Conservation (phyloP, 768 basidiomycete genomes). For the Lactarius evosmus region DNA sequence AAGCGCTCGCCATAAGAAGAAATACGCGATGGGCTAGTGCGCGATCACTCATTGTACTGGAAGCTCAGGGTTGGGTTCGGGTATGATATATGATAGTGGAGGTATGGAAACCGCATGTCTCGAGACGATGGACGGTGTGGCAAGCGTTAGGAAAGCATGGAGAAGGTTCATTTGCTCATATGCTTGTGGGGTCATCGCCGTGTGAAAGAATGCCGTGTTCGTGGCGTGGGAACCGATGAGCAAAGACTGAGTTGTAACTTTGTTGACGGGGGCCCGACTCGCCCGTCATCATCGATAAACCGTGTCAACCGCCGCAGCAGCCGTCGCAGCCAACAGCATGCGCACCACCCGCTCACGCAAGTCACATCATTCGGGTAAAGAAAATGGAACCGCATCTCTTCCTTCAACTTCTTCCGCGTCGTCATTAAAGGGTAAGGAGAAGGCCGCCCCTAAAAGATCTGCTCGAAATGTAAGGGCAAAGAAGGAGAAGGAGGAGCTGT, state of each 20-base stretch:
- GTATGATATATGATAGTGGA: background rate
- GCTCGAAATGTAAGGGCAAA: slow-evolving; percentile 23
- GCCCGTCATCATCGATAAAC: slow-evolving; percentile 11
- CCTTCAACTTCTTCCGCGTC: background rate
- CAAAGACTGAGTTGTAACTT: slow-evolving; percentile 14
- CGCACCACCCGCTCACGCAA: slow-evolving; percentile 25
- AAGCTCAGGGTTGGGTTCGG: background rate
- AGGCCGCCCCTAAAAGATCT: slow-evolving; percentile 15
- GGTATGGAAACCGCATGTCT: background rate
- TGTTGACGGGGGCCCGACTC: background rate
- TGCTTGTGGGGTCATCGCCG: background rate
- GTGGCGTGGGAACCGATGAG: slow-evolving; percentile 18
- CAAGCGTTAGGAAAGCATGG: background rate
- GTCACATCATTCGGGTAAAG: slow-evolving; percentile 12
- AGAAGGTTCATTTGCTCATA: background rate
- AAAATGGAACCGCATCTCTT: slow-evolving; percentile 8
- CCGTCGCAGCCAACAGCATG: slow-evolving; percentile 19
- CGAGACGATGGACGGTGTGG: background rate
- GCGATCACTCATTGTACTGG: background rate
- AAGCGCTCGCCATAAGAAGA: background rate
- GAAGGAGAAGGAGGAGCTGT: slow-evolving; percentile 27
- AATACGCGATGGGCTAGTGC: background rate
- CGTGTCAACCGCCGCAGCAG: slow-evolving; percentile 19
- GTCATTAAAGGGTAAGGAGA: slow-evolving; percentile 22
- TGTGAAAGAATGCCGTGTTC: background rate